These are phyloP conservation scores for Mortierella antarctica DNA, from an alignment of 192 early-diverging fungal species.

Conservation along the genomic window DNA sequence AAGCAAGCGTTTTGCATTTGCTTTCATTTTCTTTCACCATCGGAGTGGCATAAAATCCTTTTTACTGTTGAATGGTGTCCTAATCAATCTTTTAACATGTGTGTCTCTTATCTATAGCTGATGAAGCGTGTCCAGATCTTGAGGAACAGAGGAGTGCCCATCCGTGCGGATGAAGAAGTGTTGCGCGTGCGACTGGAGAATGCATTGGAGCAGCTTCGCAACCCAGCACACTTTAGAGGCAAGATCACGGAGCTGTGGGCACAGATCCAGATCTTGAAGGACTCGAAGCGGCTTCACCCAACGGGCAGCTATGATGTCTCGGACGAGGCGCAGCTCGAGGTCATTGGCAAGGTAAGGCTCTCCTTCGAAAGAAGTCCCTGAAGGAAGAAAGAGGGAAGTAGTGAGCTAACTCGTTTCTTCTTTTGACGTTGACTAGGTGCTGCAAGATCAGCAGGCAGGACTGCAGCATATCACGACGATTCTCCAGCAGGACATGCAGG, in stretches of 20 bases:
- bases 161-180: constrained; percentile 86
- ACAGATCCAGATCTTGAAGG: constrained; percentile 78
- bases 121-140: constrained; percentile 90
- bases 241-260: constrained; percentile 87
- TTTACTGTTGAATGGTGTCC: not conserved
- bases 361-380: not conserved
- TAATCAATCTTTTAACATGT: not conserved
- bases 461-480: constrained; percentile 74
- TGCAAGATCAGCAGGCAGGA: constrained; percentile 73
- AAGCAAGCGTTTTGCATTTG: constrained; percentile 5
- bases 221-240: constrained; percentile 84
- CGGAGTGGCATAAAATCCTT: not conserved
- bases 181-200: constrained; percentile 80
- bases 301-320: constrained; percentile 61
- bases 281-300: constrained; percentile 53
- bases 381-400: too few species aligned
- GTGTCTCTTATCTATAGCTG: constrained; percentile 61
- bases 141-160: constrained; percentile 82
- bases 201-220: constrained; percentile 77
- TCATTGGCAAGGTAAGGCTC: constrained; percentile 60
- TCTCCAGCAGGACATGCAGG: constrained; percentile 69
- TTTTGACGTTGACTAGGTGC: constrained; percentile 19
- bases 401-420: not conserved
- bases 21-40: too few species aligned
- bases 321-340: constrained; percentile 67